These are phyloP conservation scores for Plasmodium gonderi DNA, from an alignment of 169 alveolate genomes.

Conservation along the genomic window DNA sequence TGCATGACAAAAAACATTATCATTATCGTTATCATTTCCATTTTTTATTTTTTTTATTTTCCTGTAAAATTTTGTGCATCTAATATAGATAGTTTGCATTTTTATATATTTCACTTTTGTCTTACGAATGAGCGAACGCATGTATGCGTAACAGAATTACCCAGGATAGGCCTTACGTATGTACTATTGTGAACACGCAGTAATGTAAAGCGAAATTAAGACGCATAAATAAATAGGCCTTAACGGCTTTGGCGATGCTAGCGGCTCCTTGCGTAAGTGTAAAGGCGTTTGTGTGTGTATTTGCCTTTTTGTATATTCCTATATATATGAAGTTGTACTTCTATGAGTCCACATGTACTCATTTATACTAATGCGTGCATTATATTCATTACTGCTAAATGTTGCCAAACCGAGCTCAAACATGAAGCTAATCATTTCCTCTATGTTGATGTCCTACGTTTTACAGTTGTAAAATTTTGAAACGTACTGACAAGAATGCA, in stretches of 20 bases:
- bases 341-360: not conserved
- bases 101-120: slow-evolving; percentile 18
- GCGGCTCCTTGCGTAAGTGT: not conserved
- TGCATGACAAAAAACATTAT: slow-evolving; percentile 18
- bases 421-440: too few species aligned
- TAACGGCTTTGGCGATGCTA: too few species aligned
- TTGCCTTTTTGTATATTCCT: not conserved
- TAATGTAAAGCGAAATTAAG: slow-evolving; percentile 1
- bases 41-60: slow-evolving; percentile 19
- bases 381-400: too few species aligned
- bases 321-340: not conserved
- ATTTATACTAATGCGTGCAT: too few species aligned
- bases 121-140: slow-evolving; percentile 15
- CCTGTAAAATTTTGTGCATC: slow-evolving; percentile 14
- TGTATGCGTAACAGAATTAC: not conserved
- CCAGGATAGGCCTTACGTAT: not conserved
- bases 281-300: not conserved
- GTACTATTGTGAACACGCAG: not conserved
- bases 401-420: too few species aligned
- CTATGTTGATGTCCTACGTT: too few species aligned
- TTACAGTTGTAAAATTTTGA: not conserved
- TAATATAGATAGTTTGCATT: slow-evolving; percentile 13
- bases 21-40: slow-evolving; percentile 17
- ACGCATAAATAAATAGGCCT: too few species aligned
- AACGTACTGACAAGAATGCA: not conserved